phyloP scores from a whole-genome alignment of 257 asterid genomes.

The Thymus mandschuricus region DNA sequence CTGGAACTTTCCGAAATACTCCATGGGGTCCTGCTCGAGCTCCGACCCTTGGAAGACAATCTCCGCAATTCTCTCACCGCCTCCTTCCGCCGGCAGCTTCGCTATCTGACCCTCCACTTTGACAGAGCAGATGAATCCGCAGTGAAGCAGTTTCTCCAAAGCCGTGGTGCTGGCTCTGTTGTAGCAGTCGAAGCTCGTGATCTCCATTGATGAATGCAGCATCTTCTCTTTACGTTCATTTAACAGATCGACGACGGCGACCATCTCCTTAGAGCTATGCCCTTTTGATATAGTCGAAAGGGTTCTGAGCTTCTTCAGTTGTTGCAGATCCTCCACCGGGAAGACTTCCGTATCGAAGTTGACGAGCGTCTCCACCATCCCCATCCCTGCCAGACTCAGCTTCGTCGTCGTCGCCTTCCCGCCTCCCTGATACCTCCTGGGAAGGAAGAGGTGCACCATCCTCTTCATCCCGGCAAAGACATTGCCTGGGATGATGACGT shows the following conservation, averaged over 20 bases:
- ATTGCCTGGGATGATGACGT: constrained; percentile 21
- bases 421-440: not conserved
- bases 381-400: constrained; percentile 24
- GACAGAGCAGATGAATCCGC: constrained; percentile 15
- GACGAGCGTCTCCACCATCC: constrained; percentile 29
- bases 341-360: constrained; percentile 29
- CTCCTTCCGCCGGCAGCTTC: not conserved
- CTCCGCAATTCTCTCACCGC: not conserved
- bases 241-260: not conserved
- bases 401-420: not conserved
- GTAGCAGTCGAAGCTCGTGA: constrained; percentile 30
- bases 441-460: constrained; percentile 36
- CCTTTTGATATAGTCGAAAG: not conserved
- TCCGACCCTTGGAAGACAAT: constrained; percentile 25
- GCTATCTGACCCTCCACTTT: constrained; percentile 30
- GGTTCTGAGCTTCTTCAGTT: constrained; percentile 3
- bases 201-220: not conserved
- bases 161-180: not conserved
- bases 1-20: constrained; percentile 14
- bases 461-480: not conserved
- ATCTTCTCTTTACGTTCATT: not conserved
- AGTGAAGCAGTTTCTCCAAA: constrained; percentile 15
- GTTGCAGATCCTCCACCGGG: not conserved
- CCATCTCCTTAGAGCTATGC: constrained; percentile 17
- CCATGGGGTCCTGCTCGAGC: constrained; percentile 30